Evolutionary conservation across 116 monocot species (phyloP).

Genomic region (Zostera marina): DNA sequence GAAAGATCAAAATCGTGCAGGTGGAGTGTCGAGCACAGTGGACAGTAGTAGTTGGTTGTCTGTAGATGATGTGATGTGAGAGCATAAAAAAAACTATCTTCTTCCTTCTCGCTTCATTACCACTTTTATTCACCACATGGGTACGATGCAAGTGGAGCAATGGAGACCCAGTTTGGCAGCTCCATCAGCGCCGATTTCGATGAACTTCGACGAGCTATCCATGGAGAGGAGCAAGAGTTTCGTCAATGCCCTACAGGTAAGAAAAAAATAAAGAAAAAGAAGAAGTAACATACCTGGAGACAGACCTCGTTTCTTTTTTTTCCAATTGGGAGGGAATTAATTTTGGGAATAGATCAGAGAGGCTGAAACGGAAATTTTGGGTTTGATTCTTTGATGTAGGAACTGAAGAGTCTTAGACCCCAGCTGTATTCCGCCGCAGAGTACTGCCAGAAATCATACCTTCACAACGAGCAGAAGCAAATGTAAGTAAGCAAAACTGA

Average conservation of each 20-base stretch:
- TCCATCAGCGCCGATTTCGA: neutral
- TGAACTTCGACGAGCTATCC: slow-evolving; percentile 80
- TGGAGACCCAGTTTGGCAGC: slow-evolving; percentile 21
- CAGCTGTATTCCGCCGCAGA: slow-evolving; percentile 93
- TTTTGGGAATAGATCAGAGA: too few relatives aligned
- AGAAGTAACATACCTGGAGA: too few relatives aligned
- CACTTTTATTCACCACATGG: neutral
- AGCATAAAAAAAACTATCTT: too few relatives aligned
- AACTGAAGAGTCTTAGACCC: slow-evolving; percentile 85
- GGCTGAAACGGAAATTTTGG: too few relatives aligned
- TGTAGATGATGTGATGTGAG: too few relatives aligned
- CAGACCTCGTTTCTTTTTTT: too few relatives aligned
- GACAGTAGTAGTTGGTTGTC: too few relatives aligned
- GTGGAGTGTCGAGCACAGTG: too few relatives aligned
- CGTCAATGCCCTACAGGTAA: slow-evolving; percentile 92
- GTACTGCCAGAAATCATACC: slow-evolving; percentile 89
- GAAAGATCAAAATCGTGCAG: too few relatives aligned
- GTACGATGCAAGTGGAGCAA: slow-evolving; percentile 26
- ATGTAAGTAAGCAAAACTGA: slow-evolving; percentile 37
- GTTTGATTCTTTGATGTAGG: slow-evolving; percentile 41
- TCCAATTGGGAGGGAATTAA: too few relatives aligned
- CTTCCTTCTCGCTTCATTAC: too few relatives aligned
- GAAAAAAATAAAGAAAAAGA: too few relatives aligned
- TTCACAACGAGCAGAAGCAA: slow-evolving; percentile 92
- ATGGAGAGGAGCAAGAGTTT: slow-evolving; percentile 96